Percentiles rank a stretch among this genome's conserved stretches.
These are phyloP conservation scores for Kalmusia sp. DNA, from an alignment of 2,329 filamentous ascomycete genomes.

Conservation along the genomic window DNA sequence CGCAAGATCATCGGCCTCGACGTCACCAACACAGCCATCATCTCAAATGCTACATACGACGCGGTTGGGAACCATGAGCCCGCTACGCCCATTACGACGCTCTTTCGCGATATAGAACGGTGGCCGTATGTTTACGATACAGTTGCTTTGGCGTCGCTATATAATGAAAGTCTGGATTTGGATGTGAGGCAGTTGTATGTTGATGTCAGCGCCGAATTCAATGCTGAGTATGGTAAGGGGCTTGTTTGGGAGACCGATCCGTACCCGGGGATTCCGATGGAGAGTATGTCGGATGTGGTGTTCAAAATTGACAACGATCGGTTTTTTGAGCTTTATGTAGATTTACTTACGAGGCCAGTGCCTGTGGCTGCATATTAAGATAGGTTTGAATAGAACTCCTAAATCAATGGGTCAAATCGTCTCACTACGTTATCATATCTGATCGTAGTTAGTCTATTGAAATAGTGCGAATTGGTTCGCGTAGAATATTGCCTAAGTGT, in stretches of 20 bases:
- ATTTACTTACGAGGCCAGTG: neutral
- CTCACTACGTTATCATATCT: no score
- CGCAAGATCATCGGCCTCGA: slow-evolving; percentile 23
- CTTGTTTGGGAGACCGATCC: neutral
- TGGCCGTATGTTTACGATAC: slow-evolving; percentile 3
- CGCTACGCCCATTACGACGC: neutral
- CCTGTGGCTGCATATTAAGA: neutral
- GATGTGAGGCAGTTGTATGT: neutral
- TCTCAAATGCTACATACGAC: neutral
- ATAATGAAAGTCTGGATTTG: neutral
- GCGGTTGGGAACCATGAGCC: neutral
- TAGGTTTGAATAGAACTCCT: neutral
- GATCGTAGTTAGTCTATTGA: no score
- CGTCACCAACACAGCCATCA: neutral
- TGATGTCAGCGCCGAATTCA: no score
- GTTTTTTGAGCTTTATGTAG: neutral
- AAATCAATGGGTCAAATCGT: no score
- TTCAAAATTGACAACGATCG: neutral
- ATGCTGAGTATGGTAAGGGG: no score
- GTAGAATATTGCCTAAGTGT: no score
- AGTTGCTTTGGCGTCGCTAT: neutral
- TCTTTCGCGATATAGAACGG: neutral
- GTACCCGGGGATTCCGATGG: neutral
- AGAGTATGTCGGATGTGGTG: neutral
- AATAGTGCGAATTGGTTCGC: no score